Base-by-base conservation (phyloP, 2,329 filamentous ascomycete genomes). In the Calonectria hawksworthii region DNA sequence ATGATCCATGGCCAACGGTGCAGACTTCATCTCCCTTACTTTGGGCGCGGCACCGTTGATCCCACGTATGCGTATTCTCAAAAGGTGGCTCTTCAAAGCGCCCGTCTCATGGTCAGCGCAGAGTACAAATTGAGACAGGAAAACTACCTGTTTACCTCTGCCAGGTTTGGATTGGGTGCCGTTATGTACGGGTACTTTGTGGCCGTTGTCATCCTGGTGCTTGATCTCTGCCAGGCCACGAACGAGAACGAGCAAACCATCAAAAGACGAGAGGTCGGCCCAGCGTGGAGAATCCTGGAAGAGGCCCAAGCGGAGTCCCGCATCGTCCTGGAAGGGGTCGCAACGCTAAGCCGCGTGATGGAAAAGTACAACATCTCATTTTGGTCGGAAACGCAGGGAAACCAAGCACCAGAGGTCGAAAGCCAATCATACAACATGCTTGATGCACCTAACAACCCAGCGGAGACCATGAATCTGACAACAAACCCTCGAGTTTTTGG, bases 11-110 rank as follows among this genome's bases (percentile, higher is more conserved):
- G 83, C 0, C 82, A 85, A 52, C 77, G 83, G 13, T 85, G 84
- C 74, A 84, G 82, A 67, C 75, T 85, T 18, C 84, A 85, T 61
- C 80, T 85, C 11, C 84, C 84, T 2, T 85, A 82, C 68, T 74
- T 85, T 18, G 82, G 82, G 2, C 82, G 83, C 44, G 83, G 83
- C 3, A 80, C 82, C 7, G 78, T 84, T 0, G 83, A 85, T 41
- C 80, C 83, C 30, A 71, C 75, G 1, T 85, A 83, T 71, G 78
- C 82, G 16, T 82, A 82, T 65, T 85, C 84, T 4, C 79, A 82
- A 18, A 75, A 79, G 5, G 80, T 80, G 5, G 84, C 83, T 63
- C 78, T 85, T 28, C 78, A 79, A 50, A 82, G 82, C 18, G 84
- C 84, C 13, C 77, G 80, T 23, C 77, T 79, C 56, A 82, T 85